These are phyloP conservation scores for Crithidia acanthocephali DNA, from an alignment of 208 protist species.

Conservation along the genomic window DNA sequence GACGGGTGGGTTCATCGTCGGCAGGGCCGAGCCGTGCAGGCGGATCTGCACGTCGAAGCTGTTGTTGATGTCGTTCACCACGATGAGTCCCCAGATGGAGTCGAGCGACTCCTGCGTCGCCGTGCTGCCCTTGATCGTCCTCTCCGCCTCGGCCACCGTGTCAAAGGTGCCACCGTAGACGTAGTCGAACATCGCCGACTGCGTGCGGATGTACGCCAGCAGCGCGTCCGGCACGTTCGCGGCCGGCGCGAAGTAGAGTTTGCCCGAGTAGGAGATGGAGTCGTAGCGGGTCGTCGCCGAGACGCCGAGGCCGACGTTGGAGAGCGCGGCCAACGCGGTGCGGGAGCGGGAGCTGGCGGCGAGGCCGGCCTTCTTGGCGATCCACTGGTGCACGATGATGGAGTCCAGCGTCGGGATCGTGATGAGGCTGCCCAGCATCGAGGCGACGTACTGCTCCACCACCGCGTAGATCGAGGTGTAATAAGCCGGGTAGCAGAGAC, in stretches of 20 bases:
- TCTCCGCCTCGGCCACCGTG: conserved; percentile 56
- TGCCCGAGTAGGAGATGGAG: conserved; percentile 56
- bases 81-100: conserved; percentile 35
- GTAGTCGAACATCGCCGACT: conserved; percentile 45
- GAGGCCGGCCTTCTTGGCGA: conserved; percentile 53
- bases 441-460: conserved; percentile 37
- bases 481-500: conserved; percentile 36
- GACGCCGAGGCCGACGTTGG: conserved; percentile 34
- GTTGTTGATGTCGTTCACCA: conserved; percentile 39
- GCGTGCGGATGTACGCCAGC: conserved; percentile 39
- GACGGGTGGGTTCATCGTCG: conserved; percentile 34
- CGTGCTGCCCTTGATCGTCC: conserved; percentile 31
- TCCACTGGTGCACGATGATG: conserved; percentile 67
- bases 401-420: conserved; percentile 49
- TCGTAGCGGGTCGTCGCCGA: conserved; percentile 49
- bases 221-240: conserved; percentile 44
- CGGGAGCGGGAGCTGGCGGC: conserved; percentile 16
- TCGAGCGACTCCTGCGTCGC: conserved; percentile 9
- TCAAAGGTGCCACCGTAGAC: conserved; percentile 72
- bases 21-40: conserved; percentile 61
- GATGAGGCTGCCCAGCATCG: conserved; percentile 26
- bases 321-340: conserved; percentile 37
- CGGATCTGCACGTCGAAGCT: conserved; percentile 72
- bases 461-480: conserved; percentile 4
- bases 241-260: conserved; percentile 63